phyloP scores from a whole-genome alignment of 202 grass and related monocot genomes.

The Hordeum pubiflorum region DNA sequence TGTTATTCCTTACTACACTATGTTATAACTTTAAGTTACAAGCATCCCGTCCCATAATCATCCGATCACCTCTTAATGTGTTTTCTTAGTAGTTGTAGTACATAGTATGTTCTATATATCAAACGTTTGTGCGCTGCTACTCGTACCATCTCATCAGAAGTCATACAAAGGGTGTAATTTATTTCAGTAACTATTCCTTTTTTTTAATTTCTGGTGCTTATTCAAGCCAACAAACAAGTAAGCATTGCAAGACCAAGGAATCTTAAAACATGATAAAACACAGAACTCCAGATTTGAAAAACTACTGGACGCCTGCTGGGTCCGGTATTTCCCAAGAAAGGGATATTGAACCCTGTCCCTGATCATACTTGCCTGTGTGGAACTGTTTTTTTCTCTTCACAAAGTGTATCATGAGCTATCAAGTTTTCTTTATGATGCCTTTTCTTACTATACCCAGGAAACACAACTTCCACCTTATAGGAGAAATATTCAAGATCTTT shows the following conservation, averaged over 20 bases:
- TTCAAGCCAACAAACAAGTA: background rate
- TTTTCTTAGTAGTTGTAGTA: background rate
- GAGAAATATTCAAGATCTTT: slow-evolving; percentile 91
- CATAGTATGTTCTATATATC: background rate
- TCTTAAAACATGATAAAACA: background rate
- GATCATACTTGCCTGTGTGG: background rate
- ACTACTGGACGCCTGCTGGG: background rate
- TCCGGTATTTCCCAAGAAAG: background rate
- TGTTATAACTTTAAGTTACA: background rate
- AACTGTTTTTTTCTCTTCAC: background rate
- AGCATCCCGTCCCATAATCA: background rate
- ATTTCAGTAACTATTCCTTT: background rate
- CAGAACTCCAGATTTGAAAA: background rate
- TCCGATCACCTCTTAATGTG: background rate
- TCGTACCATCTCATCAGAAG: background rate
- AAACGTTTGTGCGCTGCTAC: background rate
- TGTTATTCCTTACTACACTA: background rate
- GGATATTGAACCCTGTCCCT: background rate
- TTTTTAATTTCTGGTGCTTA: background rate
- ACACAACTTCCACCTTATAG: slow-evolving; percentile 80
- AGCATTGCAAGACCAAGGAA: background rate
- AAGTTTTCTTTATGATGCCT: slow-evolving; percentile 25
- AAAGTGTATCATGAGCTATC: slow-evolving; percentile 3
- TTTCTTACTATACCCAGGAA: slow-evolving; percentile 49
- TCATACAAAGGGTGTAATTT: background rate